Percentiles rank a stretch among this genome's conserved stretches.
These are phyloP conservation scores for Ambrosiella beaveri DNA, from an alignment of 2,329 filamentous ascomycete genomes.

Conservation along the genomic window DNA sequence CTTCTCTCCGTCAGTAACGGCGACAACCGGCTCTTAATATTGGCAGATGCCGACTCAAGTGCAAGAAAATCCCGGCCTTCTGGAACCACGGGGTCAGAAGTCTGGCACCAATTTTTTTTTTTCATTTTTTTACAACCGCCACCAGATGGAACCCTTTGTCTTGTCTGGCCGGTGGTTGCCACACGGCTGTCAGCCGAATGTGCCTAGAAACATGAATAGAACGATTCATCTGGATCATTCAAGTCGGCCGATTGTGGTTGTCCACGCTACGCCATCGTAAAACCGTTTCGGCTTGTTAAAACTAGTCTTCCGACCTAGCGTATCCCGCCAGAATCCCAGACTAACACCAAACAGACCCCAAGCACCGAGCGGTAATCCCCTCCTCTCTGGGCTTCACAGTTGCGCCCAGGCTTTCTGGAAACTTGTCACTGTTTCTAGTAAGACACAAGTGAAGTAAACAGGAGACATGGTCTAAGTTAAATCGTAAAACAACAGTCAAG, in stretches of 20 bases:
- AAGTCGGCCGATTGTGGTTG: slow-evolving; percentile 4
- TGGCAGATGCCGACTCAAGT: too few species aligned
- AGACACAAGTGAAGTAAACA: too few species aligned
- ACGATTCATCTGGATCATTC: neutral
- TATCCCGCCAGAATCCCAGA: slow-evolving; percentile 9
- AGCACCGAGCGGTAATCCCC: neutral
- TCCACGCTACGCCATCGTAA: slow-evolving; percentile 5
- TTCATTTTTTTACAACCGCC: too few species aligned
- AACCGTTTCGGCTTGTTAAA: slow-evolving; percentile 7
- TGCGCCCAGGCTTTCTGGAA: neutral
- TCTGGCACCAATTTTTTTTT: too few species aligned
- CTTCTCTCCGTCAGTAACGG: too few species aligned
- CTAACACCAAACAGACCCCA: slow-evolving; percentile 8
- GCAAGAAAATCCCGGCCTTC: too few species aligned
- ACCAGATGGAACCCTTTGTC: too few species aligned
- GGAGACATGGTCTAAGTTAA: neutral
- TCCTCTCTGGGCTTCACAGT: neutral
- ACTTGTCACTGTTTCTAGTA: neutral
- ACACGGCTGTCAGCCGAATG: too few species aligned
- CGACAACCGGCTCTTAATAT: too few species aligned
- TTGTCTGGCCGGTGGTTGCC: too few species aligned
- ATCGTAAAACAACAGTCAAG: neutral
- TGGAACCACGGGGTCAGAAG: too few species aligned
- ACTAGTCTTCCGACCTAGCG: slow-evolving; percentile 8
- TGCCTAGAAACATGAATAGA: too few species aligned